A percentile compares a stretch with the other conserved stretches of the same genome.
phyloP scores from a whole-genome alignment of 331 rosid species.

The Dryas integrifolia region DNA sequence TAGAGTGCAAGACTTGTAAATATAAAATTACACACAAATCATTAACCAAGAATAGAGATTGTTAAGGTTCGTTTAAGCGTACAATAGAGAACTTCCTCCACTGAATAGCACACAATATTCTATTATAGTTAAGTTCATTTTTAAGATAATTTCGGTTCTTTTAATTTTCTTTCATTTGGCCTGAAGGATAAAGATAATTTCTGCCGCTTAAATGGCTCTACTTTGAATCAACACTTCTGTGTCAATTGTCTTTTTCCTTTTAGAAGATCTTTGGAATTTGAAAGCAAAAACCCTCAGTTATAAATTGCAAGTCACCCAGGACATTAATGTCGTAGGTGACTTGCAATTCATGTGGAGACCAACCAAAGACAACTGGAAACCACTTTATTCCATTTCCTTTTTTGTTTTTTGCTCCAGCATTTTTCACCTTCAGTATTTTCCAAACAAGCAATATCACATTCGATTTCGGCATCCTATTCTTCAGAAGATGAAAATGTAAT shows the following conservation, averaged over 20 bases:
- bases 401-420: neutral
- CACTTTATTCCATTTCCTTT: neutral
- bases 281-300: neutral
- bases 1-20: no score
- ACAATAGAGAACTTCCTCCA: no score
- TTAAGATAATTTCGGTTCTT: neutral
- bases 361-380: slow-evolving; percentile 5
- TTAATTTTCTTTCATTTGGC: neutral
- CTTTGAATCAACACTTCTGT: neutral
- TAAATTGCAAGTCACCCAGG: no score
- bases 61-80: no score
- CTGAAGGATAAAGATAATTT: neutral
- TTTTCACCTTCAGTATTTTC: neutral
- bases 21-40: no score
- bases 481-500: no score
- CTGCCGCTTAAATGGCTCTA: neutral
- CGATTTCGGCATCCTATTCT: no score
- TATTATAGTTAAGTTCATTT: neutral
- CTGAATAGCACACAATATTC: neutral
- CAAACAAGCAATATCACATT: no score
- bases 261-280: slow-evolving; percentile 2
- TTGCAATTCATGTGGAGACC: neutral
- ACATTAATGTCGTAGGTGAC: no score
- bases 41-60: neutral
- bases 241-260: neutral